phyloP scores from a whole-genome alignment of 306 rosid species.

The Prunus padus region DNA sequence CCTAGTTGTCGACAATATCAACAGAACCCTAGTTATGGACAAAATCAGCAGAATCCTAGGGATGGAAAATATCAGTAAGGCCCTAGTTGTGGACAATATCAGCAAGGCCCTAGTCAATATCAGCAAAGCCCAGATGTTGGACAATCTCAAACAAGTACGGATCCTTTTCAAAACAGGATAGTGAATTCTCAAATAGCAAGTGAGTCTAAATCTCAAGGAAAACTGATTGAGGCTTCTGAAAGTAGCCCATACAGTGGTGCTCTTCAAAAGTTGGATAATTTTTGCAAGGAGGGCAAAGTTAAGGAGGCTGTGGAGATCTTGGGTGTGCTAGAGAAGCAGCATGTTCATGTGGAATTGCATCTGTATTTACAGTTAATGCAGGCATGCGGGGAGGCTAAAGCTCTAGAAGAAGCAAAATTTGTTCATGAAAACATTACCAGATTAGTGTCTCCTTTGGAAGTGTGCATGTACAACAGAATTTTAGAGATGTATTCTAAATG shows the following conservation, averaged over 20 bases:
- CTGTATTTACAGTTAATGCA: conserved; percentile 47
- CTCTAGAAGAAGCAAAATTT: conserved; percentile 62
- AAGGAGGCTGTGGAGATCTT: conserved; percentile 71
- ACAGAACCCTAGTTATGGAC: too few species aligned
- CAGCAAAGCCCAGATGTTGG: background rate
- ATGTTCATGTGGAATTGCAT: conserved; percentile 46
- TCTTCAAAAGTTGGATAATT: conserved; percentile 56
- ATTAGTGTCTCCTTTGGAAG: conserved; percentile 45
- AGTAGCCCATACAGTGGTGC: conserved; percentile 21
- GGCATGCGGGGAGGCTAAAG: conserved; percentile 57
- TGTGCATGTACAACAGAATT: conserved; percentile 62
- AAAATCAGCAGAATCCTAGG: too few species aligned
- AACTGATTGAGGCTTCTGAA: conserved; percentile 27
- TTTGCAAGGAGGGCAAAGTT: conserved; percentile 63
- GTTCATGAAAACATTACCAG: conserved; percentile 42
- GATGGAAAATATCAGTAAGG: conserved; percentile 8
- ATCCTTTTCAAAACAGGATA: conserved; percentile 25
- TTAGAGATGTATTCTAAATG: conserved; percentile 72
- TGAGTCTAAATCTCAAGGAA: conserved; percentile 29
- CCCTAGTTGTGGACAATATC: background rate
- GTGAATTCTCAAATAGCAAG: conserved; percentile 31
- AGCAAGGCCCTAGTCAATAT: conserved; percentile 17
- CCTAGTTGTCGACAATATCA: too few species aligned
- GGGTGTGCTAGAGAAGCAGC: conserved; percentile 40
- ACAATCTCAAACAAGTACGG: conserved; percentile 12